phyloP scores from a whole-genome alignment of 305 asterid genomes.

The Fraxinus paxiana region DNA sequence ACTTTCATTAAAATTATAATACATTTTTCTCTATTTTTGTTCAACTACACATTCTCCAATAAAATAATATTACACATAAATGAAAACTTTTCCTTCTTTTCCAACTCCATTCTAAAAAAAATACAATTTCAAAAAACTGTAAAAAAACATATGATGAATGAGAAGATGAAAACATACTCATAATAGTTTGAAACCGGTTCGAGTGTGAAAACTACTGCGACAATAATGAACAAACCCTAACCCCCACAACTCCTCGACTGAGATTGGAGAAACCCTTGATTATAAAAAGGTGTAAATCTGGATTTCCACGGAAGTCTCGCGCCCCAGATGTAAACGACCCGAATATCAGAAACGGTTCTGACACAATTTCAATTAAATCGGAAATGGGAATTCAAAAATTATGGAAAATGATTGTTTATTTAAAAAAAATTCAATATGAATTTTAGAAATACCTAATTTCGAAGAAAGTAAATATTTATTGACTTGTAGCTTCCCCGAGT shows the following conservation, averaged over 20 bases:
- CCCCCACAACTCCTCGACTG: background rate
- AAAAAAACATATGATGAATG: background rate
- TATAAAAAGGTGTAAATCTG: background rate
- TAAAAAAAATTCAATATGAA: background rate
- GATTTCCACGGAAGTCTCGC: constrained; percentile 1
- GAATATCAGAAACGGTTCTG: background rate
- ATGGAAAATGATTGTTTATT: background rate
- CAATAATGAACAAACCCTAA: too few species aligned
- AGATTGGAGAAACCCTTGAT: constrained; percentile 12
- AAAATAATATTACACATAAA: too few species aligned
- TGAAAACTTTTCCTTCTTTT: too few species aligned
- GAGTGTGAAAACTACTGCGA: too few species aligned
- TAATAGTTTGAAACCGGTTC: too few species aligned
- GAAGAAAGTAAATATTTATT: background rate
- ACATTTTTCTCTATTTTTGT: too few species aligned
- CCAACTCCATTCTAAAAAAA: too few species aligned
- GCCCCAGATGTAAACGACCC: background rate
- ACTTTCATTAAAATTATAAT: too few species aligned
- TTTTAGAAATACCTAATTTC: background rate
- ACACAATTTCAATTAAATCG: background rate
- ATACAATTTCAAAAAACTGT: background rate
- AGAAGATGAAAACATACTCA: background rate
- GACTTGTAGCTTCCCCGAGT: background rate
- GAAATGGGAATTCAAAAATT: background rate
- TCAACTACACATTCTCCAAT: too few species aligned